phyloP scores from a whole-genome alignment of 2,329 filamentous ascomycete genomes.

The Biscogniauxia marginata region DNA sequence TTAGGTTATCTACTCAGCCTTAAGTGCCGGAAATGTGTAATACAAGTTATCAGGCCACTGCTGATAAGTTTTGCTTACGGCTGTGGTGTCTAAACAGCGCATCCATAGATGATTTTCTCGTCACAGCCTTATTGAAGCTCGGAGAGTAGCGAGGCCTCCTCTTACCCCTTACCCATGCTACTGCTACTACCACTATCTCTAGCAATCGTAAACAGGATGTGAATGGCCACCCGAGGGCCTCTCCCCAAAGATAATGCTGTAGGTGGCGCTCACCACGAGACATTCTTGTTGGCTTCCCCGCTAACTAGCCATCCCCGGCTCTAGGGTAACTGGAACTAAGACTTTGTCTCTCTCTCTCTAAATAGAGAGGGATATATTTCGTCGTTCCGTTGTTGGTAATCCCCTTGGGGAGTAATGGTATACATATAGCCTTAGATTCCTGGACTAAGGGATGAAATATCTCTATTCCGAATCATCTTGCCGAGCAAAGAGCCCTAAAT shows the following conservation, averaged over 20 bases:
- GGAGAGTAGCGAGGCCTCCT: not conserved
- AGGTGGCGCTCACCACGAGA: not conserved
- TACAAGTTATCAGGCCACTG: too few species aligned
- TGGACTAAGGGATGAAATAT: not conserved
- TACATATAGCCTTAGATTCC: not conserved
- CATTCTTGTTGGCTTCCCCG: not conserved
- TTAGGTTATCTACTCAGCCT: too few species aligned
- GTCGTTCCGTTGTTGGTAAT: not conserved
- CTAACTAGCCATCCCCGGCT: not conserved
- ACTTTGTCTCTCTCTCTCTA: not conserved
- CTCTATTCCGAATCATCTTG: too few species aligned
- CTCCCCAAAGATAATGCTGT: not conserved
- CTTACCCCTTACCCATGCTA: not conserved
- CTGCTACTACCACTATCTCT: not conserved
- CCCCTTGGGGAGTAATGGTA: not conserved
- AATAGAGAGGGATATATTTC: not conserved
- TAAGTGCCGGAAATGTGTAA: too few species aligned
- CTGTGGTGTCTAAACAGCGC: too few species aligned
- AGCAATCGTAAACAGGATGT: not conserved
- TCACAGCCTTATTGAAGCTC: not conserved
- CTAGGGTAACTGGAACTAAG: not conserved
- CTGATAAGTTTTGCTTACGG: too few species aligned
- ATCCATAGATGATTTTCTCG: not conserved
- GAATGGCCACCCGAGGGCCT: not conserved
- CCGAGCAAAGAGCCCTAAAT: too few species aligned